These are phyloP conservation scores for Phytophthora niederhauseri DNA, from an alignment of 352 stramenopile genomes.

Conservation along the genomic window DNA sequence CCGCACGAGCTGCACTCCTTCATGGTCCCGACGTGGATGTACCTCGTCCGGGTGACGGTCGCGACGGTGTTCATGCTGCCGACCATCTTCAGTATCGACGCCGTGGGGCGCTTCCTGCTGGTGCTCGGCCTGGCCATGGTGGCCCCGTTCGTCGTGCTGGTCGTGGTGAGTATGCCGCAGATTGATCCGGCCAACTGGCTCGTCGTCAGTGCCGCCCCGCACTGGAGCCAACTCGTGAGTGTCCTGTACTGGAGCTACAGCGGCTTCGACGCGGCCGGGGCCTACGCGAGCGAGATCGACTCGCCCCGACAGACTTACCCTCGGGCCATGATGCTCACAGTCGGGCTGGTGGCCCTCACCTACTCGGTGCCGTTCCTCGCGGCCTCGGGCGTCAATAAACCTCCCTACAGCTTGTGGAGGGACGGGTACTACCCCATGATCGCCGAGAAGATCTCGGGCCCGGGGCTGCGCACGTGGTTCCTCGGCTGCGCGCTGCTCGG, in stretches of 20 bases:
- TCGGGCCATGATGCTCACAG: slow-evolving; percentile 82
- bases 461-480: slow-evolving; percentile 91
- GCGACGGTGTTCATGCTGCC: slow-evolving; percentile 68
- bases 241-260: slow-evolving; percentile 98
- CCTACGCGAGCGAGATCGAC: slow-evolving; percentile 93
- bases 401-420: slow-evolving; percentile 83
- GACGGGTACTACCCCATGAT: slow-evolving; percentile 94
- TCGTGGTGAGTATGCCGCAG: slow-evolving; percentile 59
- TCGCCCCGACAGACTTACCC: slow-evolving; percentile 86
- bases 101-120: slow-evolving; percentile 88
- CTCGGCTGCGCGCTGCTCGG: slow-evolving; percentile 88
- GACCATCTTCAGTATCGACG: slow-evolving; percentile 84
- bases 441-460: slow-evolving; percentile 80
- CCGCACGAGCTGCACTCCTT: slow-evolving; percentile 35
- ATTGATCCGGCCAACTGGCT: slow-evolving; percentile 71
- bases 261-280: slow-evolving; percentile 93
- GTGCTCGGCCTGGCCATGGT: slow-evolving; percentile 89
- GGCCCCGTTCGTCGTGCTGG: slow-evolving; percentile 92
- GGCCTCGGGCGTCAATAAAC: slow-evolving; percentile 83
- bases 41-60: slow-evolving; percentile 44
- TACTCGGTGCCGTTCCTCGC: slow-evolving; percentile 94
- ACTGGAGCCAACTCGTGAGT: slow-evolving; percentile 92
- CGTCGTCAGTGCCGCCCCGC: slow-evolving; percentile 53
- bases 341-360: slow-evolving; percentile 83
- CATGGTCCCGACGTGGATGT: slow-evolving; percentile 62